Conservation (phyloP, 192 early-diverging fungal species). For the Coemansia sp. region DNA sequence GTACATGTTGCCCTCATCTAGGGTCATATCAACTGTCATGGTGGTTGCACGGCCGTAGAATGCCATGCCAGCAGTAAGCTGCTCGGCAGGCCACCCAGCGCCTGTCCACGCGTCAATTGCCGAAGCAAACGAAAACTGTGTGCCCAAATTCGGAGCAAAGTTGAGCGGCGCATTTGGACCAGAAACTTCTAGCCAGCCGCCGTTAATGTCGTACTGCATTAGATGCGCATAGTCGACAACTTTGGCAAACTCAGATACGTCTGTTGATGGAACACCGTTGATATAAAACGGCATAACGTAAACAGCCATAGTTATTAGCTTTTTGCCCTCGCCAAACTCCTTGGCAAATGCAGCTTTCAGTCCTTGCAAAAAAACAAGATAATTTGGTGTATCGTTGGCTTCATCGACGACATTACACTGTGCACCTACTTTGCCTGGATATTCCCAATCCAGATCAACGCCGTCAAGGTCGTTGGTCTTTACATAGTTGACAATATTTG, state of each 20-base stretch:
- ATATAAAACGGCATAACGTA: conserved; percentile 61
- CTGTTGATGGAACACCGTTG: conserved; percentile 42
- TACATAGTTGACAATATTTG: conserved; percentile 61
- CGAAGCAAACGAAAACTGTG: conserved; percentile 40
- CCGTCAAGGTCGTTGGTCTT: conserved; percentile 58
- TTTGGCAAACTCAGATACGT: conserved; percentile 62
- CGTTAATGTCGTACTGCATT: conserved; percentile 69
- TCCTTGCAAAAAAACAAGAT: conserved; percentile 59
- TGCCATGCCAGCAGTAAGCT: conserved; percentile 61
- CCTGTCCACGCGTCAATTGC: conserved; percentile 56
- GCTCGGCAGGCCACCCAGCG: conserved; percentile 59
- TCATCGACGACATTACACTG: conserved; percentile 50
- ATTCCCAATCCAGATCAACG: conserved; percentile 76
- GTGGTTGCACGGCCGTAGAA: conserved; percentile 63
- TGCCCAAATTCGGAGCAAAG: conserved; percentile 30
- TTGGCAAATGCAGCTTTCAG: conserved; percentile 38
- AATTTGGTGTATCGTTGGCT: conserved; percentile 66
- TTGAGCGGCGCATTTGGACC: conserved; percentile 65
- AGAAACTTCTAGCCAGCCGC: conserved; percentile 56
- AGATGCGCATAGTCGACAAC: conserved; percentile 66
- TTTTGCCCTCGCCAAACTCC: conserved; percentile 32
- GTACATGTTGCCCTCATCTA: conserved; percentile 48
- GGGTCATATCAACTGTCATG: conserved; percentile 53
- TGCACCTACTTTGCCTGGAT: conserved; percentile 56
- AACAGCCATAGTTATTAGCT: conserved; percentile 67